Evolutionary conservation across 306 rosid genomes (phyloP), one percentile per base, ranked within the genome.

Genomic region (Dryas alaskensis): DNA sequence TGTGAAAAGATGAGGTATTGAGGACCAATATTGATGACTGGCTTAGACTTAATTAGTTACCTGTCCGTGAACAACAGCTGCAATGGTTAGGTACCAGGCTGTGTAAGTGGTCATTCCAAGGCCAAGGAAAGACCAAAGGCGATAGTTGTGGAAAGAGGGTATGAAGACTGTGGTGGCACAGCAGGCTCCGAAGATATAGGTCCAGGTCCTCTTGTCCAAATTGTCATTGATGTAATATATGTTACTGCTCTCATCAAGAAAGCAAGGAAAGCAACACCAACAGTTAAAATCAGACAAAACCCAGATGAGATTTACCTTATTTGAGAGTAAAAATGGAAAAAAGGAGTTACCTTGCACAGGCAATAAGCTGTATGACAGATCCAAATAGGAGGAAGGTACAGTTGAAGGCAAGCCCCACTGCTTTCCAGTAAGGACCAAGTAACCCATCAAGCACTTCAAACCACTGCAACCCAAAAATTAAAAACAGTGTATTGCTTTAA

Each of bases 71-170:
- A 78, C 12, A 46, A 87, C 65, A 47, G 97, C 81, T 19, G 99
- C 97, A 53, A 84, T 73, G 40, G 96, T 76, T 19, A 94, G 0
- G 55, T 94, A 94, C 99, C 99, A 94, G 67, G 99, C 99, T 10
- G 99, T 94, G 78, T 94, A 94, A 70, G 99, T 92, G 72, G 99
- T 94, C 99, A 94, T 94, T 62, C 92, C 97, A 39, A 94, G 96
- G 44, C 99, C 99, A 14, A 94, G 89, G 72, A 94, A 94, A 9
- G 99, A 94, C 99, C 99, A 94, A 73, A 94, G 87, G 17, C 99
- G 83, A 79, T 94, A 94, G 86, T 94, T 94, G 64, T 94, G 98
- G 50, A 91, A 94, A n/a, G 98, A 94, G 3, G 98, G 98, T 16
- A 94, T 87, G 92, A 94, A 94, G 67, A 94, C 98, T 8, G 97